Conservation (phyloP, 768 basidiomycete genomes). For the Pleurotus pulmonarius region DNA sequence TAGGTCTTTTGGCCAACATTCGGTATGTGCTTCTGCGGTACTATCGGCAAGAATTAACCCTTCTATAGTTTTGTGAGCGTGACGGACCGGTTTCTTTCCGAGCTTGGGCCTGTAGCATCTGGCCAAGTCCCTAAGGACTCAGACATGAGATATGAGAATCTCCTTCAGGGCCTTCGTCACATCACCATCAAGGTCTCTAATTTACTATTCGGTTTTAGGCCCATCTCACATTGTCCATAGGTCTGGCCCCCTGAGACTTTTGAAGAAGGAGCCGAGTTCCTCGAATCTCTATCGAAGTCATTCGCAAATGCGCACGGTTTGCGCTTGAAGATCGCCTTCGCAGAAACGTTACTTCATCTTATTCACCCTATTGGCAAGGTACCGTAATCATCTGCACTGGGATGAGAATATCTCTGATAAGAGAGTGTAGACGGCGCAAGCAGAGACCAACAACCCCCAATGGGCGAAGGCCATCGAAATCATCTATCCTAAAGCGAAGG, state of each 20-base stretch:
- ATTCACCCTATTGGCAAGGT: slow-evolving; percentile 91
- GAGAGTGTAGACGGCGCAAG: slow-evolving; percentile 73
- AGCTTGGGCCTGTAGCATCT: slow-evolving; percentile 70
- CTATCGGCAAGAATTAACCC: not conserved
- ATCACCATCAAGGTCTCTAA: slow-evolving; percentile 68
- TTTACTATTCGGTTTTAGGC: not conserved
- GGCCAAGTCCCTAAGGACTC: slow-evolving; percentile 77
- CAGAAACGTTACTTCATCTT: slow-evolving; percentile 72
- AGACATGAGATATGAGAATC: slow-evolving; percentile 80
- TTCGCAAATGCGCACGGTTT: slow-evolving; percentile 84
- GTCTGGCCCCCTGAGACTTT: slow-evolving; percentile 94
- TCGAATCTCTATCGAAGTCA: slow-evolving; percentile 78
- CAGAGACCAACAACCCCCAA: slow-evolving; percentile 91
- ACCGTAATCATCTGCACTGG: slow-evolving; percentile 6
- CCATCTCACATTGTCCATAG: slow-evolving; percentile 30
- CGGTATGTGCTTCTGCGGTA: slow-evolving; percentile 44
- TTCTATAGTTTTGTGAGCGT: slow-evolving; percentile 76
- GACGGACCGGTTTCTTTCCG: slow-evolving; percentile 85
- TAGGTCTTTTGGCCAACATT: slow-evolving; percentile 79
- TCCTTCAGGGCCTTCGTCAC: slow-evolving; percentile 77
- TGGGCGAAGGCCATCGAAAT: slow-evolving; percentile 91
- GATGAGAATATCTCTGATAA: slow-evolving; percentile 4
- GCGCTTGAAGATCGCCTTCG: slow-evolving; percentile 79
- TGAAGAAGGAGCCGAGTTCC: slow-evolving; percentile 89
- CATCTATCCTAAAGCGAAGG: slow-evolving; percentile 77